Percentiles rank a stretch among this genome's conserved stretches.
Evolutionary conservation across 805 yeast species (phyloP).

Genomic region (Wickerhamiella cacticola): DNA sequence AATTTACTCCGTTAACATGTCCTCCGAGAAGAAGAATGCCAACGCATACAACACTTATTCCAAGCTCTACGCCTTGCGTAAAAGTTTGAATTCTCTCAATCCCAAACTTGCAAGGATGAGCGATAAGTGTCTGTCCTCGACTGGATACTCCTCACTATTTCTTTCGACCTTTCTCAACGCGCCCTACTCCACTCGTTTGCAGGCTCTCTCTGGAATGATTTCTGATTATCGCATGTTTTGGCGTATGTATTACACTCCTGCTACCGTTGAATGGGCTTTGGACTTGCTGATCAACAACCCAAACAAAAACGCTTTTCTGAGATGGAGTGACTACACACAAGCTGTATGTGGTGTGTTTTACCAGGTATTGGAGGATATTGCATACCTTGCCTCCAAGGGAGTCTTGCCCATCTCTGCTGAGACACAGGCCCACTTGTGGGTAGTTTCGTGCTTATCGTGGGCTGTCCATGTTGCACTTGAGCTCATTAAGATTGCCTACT

Average conservation of each 20-base stretch:
- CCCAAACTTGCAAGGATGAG: slow-evolving; percentile 15
- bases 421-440: slow-evolving; percentile 28
- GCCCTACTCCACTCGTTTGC: slow-evolving; percentile 11
- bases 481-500: slow-evolving; percentile 22
- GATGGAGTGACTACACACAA: slow-evolving; percentile 28
- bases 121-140: slow-evolving; percentile 23
- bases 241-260: slow-evolving; percentile 31
- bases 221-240: slow-evolving; percentile 28
- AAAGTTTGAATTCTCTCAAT: slow-evolving; percentile 9
- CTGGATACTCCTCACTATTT: slow-evolving; percentile 25
- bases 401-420: slow-evolving; percentile 26
- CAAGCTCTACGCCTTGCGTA: slow-evolving; percentile 14
- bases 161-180: slow-evolving; percentile 17
- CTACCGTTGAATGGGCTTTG: slow-evolving; percentile 30
- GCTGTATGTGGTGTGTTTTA: slow-evolving; percentile 29
- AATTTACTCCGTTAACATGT: not conserved
- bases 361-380: slow-evolving; percentile 34
- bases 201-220: slow-evolving; percentile 14
- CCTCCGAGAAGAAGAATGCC: not conserved
- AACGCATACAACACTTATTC: slow-evolving; percentile 13
- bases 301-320: slow-evolving; percentile 25
- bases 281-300: slow-evolving; percentile 25
- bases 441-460: slow-evolving; percentile 30
- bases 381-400: slow-evolving; percentile 31
- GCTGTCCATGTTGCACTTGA: slow-evolving; percentile 32